Conservation (phyloP, 495 filamentous ascomycete species). For the Aspergillus conjunctus region DNA sequence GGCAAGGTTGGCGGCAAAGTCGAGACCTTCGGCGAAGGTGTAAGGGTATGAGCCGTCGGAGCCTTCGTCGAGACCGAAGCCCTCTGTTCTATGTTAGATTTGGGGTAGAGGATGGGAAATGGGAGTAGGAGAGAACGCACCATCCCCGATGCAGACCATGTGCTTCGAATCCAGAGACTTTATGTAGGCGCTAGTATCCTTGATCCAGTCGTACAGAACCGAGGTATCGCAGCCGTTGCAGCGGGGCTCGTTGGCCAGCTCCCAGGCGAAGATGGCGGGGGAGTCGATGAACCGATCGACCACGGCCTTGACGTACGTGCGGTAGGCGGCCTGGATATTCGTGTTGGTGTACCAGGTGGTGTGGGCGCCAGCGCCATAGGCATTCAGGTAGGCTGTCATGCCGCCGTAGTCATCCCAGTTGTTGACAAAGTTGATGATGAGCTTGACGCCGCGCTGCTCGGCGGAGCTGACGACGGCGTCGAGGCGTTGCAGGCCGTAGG, state of each 20-base stretch:
- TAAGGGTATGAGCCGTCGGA: constrained; percentile 62
- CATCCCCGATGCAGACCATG: constrained; percentile 67
- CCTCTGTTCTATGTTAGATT: constrained; percentile 25
- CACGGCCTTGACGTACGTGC: constrained; percentile 63
- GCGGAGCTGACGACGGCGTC: constrained; percentile 66
- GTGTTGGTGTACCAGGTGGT: constrained; percentile 57
- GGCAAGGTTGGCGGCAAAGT: constrained; percentile 62
- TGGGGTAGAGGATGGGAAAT: neutral
- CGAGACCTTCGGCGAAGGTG: constrained; percentile 58
- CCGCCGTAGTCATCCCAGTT: constrained; percentile 68
- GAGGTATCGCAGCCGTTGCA: constrained; percentile 62
- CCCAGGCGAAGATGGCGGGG: constrained; percentile 69
- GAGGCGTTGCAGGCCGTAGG: constrained; percentile 65
- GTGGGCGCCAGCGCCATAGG: constrained; percentile 40
- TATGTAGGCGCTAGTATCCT: constrained; percentile 62
- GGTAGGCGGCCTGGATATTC: constrained; percentile 60
- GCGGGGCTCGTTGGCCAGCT: constrained; percentile 70
- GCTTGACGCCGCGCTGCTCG: constrained; percentile 57
- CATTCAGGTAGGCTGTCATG: constrained; percentile 61
- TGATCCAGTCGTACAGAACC: constrained; percentile 63
- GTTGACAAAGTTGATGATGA: constrained; percentile 62
- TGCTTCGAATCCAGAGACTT: constrained; percentile 66
- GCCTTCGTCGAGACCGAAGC: constrained; percentile 41
- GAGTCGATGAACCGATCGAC: constrained; percentile 61
- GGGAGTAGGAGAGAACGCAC: constrained; percentile 5